Evolutionary conservation across 2,329 filamentous ascomycete genomes (phyloP).

Genomic region (Coniochaeta pulveracea): DNA sequence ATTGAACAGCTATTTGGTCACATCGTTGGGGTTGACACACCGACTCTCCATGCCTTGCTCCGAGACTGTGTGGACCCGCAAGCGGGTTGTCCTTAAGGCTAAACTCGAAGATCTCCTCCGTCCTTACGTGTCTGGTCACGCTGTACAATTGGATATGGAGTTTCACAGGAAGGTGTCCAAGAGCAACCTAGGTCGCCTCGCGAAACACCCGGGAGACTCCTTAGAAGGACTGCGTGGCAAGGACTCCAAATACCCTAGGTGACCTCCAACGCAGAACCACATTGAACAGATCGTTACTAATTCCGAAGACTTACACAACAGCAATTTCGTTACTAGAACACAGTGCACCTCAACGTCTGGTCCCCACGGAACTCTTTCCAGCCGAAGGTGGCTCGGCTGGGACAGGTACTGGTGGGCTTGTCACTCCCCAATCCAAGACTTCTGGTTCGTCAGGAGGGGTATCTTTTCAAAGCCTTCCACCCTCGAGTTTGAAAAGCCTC

Average conservation of each 20-base stretch:
- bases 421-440: slow-evolving; percentile 1
- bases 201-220: neutral
- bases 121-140: slow-evolving; percentile 22
- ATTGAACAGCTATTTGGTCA: slow-evolving; percentile 23
- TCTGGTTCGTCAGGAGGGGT: slow-evolving; percentile 1
- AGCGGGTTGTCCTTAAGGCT: slow-evolving; percentile 13
- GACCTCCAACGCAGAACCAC: neutral
- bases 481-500: no score
- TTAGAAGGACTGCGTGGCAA: slow-evolving; percentile 4
- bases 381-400: neutral
- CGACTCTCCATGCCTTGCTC: slow-evolving; percentile 14
- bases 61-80: slow-evolving; percentile 10
- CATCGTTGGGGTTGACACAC: slow-evolving; percentile 16
- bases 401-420: neutral
- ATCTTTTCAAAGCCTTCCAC: no score
- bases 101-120: slow-evolving; percentile 28
- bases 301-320: slow-evolving; percentile 9
- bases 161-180: slow-evolving; percentile 14
- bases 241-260: neutral
- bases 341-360: neutral
- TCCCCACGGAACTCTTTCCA: slow-evolving; percentile 1
- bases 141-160: slow-evolving; percentile 19
- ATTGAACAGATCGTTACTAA: neutral
- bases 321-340: neutral
- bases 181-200: slow-evolving; percentile 7